Evolutionary conservation across 768 basidiomycete species (phyloP), one percentile per base, ranked within the genome.

Genomic region (Mrakia blollopis): DNA sequence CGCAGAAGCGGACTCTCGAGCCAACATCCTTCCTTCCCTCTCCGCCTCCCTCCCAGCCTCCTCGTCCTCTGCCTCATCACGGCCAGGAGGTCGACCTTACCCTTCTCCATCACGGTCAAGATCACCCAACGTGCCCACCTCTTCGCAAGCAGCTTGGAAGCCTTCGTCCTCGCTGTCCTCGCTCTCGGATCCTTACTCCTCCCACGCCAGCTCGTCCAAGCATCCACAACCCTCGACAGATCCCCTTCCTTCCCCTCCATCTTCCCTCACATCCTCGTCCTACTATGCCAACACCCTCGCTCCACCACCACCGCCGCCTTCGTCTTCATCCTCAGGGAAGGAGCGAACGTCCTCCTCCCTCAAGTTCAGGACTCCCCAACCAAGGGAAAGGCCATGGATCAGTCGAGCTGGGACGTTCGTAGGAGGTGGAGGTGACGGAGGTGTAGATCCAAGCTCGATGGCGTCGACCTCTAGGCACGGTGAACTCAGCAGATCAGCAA

Each of bases 161-260:
- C 37, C 41, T 6, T 44, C 44, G 44, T 44, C 44, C 14, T 44
- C 44, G 44, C 44, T 44, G 14, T 32, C 61, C 21, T 52, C 23
- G 1, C 62, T 65, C 8, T 63, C 62, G 8, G 28, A 52, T 8
- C 41, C 28, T 7, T 74, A 63, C 25, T 62, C 73, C 9, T 68
- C 73, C 62, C 0, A n/a, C 44, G n/a, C 73, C 62, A 37, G 63
- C 73, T 47, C 73, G 63, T 32, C 61, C 3, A 68, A n/a, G 25
- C 18, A 68, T 37, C 35, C 65, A 14, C 35, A 47, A 11, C 30
- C 73, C 57, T 28, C 57, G 10, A 63, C 28, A 6, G 25, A 63
- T 3, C 35, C 65, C 14, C 65, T 68, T 23, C 35, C 41, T 16
- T 63, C 61, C 28, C 73, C 63, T 21, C 62, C 73, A 5, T 52